Conservation (phyloP, 495 filamentous ascomycete genomes). For the Penicillium paxilli region DNA sequence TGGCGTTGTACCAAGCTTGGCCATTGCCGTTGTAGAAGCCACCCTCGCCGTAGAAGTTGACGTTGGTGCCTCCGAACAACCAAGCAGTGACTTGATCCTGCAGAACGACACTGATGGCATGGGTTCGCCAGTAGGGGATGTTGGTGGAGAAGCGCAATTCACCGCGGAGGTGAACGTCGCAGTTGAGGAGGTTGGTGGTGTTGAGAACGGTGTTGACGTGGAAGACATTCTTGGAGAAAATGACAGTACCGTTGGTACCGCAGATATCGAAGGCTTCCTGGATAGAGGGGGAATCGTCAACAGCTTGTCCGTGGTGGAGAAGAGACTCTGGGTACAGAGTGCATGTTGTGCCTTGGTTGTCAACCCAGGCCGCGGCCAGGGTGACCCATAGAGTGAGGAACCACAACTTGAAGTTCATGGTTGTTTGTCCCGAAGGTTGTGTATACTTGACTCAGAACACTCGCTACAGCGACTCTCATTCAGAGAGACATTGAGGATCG, state of each 20-base stretch:
- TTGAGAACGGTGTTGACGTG: constrained; percentile 45
- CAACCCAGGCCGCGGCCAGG: constrained; percentile 17
- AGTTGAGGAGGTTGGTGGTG: constrained; percentile 41
- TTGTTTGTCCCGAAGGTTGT: neutral
- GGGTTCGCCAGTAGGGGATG: constrained; percentile 45
- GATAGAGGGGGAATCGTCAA: constrained; percentile 43
- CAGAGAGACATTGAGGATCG: neutral
- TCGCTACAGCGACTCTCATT: neutral
- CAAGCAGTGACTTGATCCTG: constrained; percentile 51
- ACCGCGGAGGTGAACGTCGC: constrained; percentile 39
- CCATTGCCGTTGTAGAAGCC: constrained; percentile 49
- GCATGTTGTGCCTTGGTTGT: constrained; percentile 20
- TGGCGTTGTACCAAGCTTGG: constrained; percentile 43
- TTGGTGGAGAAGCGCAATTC: constrained; percentile 41
- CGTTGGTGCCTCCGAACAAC: constrained; percentile 44
- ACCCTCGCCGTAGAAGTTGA: constrained; percentile 34
- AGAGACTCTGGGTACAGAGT: constrained; percentile 16
- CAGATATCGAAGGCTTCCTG: constrained; percentile 42
- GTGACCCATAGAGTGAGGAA: constrained; percentile 6
- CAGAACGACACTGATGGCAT: constrained; percentile 39
- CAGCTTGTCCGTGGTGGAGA: constrained; percentile 11
- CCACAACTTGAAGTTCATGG: constrained; percentile 12
- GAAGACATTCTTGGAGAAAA: constrained; percentile 38
- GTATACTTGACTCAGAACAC: too few relatives aligned
- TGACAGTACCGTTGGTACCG: constrained; percentile 37